Base-by-base conservation (phyloP, 805 yeast species). In the Candida loeiensis region DNA sequence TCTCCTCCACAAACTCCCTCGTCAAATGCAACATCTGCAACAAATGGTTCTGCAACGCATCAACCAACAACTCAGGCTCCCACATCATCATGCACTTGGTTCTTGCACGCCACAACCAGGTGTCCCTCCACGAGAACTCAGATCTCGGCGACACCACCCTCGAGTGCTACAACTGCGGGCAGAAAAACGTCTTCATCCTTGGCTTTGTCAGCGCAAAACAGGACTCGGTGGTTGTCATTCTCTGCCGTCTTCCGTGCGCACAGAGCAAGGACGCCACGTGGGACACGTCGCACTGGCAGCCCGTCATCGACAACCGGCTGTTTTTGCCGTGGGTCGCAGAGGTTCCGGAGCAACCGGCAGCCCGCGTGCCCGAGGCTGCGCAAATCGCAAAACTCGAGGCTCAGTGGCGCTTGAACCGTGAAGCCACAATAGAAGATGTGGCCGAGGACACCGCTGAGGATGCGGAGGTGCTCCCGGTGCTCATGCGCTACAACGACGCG, bases 161-260 rank as follows among this genome's bases (percentile, higher is more conserved):
- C 43, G 97, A 90, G 59, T 90, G 97, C 64, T 90, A 89, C 63
- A 82, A 81, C 54, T 90, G 97, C 66, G 96, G 96, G 21, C 77
- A 76, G 55, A 78, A 71, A 44, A 90, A 90, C 51, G 84, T 80
- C 2, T 90, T 90, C 50, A 70, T 82, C 18, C 66, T 90, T 27
- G 97, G 97, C 0, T 88, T 82, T 60, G 93, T 90, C 12, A 75
- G 89, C 18, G 96, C 96, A 3, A 86, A 85, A 54, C 76, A 81
- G 43, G 95, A 87, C 49, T 80, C 89, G 4, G 89, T 88, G 27
- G 90, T 90, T 44, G 95, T 90, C 4, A 74, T 89, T 31, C 61
- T 90, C 35, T 90, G 97, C 62, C 78, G 97, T 41, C 68, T 86
- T 40, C 96, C 96, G 1, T 90, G 97, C 61, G 82, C 95, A 1